phyloP scores from a whole-genome alignment of 2,329 filamentous ascomycete species.

The Nemania sp. region DNA sequence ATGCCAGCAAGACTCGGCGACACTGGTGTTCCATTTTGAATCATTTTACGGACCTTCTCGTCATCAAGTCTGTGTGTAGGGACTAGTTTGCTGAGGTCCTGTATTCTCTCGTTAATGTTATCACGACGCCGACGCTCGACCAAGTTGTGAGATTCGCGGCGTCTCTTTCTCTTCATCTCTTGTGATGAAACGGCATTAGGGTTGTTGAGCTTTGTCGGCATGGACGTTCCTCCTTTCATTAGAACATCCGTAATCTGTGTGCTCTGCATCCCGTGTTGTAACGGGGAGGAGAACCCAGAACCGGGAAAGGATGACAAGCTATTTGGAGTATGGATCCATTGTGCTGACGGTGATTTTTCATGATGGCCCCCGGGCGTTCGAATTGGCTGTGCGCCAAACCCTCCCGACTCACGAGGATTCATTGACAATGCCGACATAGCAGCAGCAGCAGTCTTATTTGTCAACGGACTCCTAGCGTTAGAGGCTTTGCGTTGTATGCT shows the following conservation, averaged over 20 bases:
- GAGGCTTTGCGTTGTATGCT: constrained; percentile 79
- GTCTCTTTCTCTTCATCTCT: constrained; percentile 91
- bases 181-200: constrained; percentile 76
- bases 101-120: constrained; percentile 98
- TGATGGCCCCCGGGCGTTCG: constrained; percentile 74
- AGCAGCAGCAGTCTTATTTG: constrained; percentile 81
- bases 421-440: constrained; percentile 79
- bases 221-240: constrained; percentile 86
- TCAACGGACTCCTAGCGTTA: constrained; percentile 82
- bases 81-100: constrained; percentile 93
- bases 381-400: constrained; percentile 83
- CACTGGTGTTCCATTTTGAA: constrained; percentile 90
- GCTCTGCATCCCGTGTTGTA: constrained; percentile 73
- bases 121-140: constrained; percentile 94
- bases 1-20: constrained; percentile 83
- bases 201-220: constrained; percentile 83
- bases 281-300: constrained; percentile 88
- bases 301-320: constrained; percentile 88
- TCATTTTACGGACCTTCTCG: constrained; percentile 95
- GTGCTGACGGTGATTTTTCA: constrained; percentile 86
- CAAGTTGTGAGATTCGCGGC: constrained; percentile 94
- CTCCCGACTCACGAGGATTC: constrained; percentile 73
- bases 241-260: constrained; percentile 85
- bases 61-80: constrained; percentile 93
- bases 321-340: constrained; percentile 89